A percentile compares a stretch with the other conserved stretches of the same genome.
These are phyloP conservation scores for Stygiomarasmius scandens DNA, from an alignment of 1,284 basidiomycete species.

Conservation along the genomic window DNA sequence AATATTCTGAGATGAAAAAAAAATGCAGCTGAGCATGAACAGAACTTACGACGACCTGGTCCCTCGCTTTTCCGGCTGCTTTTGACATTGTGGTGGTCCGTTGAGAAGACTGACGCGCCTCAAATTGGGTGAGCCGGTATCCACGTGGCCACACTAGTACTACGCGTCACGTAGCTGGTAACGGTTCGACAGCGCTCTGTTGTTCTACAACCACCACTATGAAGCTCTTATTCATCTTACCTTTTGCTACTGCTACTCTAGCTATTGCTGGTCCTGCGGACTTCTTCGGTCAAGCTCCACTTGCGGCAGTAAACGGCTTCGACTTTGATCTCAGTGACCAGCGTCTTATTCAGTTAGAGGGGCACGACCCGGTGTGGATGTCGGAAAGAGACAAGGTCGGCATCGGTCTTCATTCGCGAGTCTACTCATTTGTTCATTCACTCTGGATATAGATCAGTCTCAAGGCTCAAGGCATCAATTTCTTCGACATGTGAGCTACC, in stretches of 20 bases:
- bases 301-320: conserved; percentile 37
- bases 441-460: conserved; percentile 61
- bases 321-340: conserved; percentile 68
- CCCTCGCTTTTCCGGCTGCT: conserved; percentile 49
- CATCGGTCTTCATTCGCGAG: conserved; percentile 7
- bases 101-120: background rate
- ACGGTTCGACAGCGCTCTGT: conserved; percentile 1
- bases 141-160: conserved; percentile 16
- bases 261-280: conserved; percentile 36
- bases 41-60: conserved; percentile 66
- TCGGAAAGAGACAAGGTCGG: conserved; percentile 82
- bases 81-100: conserved; percentile 53
- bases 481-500: conserved; percentile 81
- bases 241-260: conserved; percentile 38
- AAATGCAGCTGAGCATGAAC: conserved; percentile 15
- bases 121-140: conserved; percentile 16
- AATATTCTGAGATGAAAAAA: conserved; percentile 14
- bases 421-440: conserved; percentile 10
- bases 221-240: conserved; percentile 48
- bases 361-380: conserved; percentile 71
- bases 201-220: conserved; percentile 34
- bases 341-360: conserved; percentile 77
- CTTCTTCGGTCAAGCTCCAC: conserved; percentile 31
- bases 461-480: conserved; percentile 74
- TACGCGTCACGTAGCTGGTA: conserved; percentile 1